These are phyloP conservation scores for Marasmius oreades DNA, from an alignment of 1,284 basidiomycete genomes.

Conservation along the genomic window DNA sequence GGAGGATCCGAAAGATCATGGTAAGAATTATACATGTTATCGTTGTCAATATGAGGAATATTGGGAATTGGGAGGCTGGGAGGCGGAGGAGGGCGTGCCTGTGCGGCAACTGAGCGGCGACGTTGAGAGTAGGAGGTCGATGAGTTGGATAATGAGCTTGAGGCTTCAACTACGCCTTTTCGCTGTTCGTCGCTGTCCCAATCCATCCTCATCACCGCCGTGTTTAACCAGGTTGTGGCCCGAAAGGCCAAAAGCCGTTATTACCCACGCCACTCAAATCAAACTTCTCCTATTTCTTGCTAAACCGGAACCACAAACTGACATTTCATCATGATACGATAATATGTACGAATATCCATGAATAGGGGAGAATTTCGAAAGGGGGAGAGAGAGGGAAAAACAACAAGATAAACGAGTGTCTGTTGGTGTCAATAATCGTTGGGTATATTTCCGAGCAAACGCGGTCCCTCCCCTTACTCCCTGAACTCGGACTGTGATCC, in stretches of 20 bases:
- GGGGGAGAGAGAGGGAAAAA: not conserved
- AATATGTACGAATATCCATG: constrained; percentile 9
- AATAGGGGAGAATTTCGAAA: not conserved
- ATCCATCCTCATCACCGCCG: constrained; percentile 8
- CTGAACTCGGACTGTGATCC: constrained; percentile 66
- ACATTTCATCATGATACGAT: not conserved
- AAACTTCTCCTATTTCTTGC: not conserved
- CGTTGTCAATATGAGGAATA: constrained; percentile 45
- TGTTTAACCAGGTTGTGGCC: not conserved
- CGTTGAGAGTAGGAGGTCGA: constrained; percentile 42
- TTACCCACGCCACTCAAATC: constrained; percentile 7
- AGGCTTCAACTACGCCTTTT: constrained; percentile 3
- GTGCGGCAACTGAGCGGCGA: constrained; percentile 65
- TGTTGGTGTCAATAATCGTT: constrained; percentile 7
- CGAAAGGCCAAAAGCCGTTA: not conserved
- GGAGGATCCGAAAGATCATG: constrained; percentile 60
- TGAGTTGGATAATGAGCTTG: not conserved
- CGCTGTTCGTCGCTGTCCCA: constrained; percentile 7
- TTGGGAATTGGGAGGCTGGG: constrained; percentile 71
- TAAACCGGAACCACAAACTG: not conserved
- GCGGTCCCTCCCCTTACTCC: constrained; percentile 32
- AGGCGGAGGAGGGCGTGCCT: constrained; percentile 64
- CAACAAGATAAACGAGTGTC: constrained; percentile 9
- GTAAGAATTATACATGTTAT: constrained; percentile 38
- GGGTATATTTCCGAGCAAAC: constrained; percentile 10